phyloP scores from a whole-genome alignment of 1,284 basidiomycete species.

The Mycena citricolor region DNA sequence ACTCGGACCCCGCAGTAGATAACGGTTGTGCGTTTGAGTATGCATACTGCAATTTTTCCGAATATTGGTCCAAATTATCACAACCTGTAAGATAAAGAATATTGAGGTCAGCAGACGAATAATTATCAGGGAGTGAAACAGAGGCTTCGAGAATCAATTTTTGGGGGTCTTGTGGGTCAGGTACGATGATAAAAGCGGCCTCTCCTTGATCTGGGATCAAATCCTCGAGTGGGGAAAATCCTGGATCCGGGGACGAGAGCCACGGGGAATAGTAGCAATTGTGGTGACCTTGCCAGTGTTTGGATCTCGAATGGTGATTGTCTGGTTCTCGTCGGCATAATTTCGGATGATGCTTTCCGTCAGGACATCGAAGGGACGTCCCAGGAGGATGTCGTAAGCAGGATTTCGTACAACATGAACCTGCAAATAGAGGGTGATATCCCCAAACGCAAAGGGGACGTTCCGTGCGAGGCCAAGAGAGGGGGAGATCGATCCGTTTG shows the following conservation, averaged over 20 bases:
- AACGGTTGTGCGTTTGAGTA: neutral
- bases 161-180: neutral
- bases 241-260: neutral
- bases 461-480: slow-evolving; percentile 16
- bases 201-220: neutral
- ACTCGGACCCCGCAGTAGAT: too few relatives aligned
- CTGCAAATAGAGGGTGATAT: slow-evolving; percentile 16
- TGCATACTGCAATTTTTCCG: neutral
- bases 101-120: too few relatives aligned
- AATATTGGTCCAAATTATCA: neutral
- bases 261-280: slow-evolving; percentile 27
- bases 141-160: too few relatives aligned
- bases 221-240: neutral
- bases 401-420: too few relatives aligned
- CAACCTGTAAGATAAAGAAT: neutral
- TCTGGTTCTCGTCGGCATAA: slow-evolving; percentile 24
- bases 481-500: slow-evolving; percentile 10
- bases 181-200: neutral
- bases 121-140: too few relatives aligned
- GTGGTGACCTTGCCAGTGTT: slow-evolving; percentile 25
- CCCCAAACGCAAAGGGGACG: slow-evolving; percentile 10
- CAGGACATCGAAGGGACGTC: too few relatives aligned
- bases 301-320: slow-evolving; percentile 29
- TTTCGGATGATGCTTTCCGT: slow-evolving; percentile 27
- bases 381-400: too few relatives aligned